These are phyloP conservation scores for Geosiphon pyriformis DNA, from an alignment of 192 early-diverging fungal genomes.

Conservation along the genomic window DNA sequence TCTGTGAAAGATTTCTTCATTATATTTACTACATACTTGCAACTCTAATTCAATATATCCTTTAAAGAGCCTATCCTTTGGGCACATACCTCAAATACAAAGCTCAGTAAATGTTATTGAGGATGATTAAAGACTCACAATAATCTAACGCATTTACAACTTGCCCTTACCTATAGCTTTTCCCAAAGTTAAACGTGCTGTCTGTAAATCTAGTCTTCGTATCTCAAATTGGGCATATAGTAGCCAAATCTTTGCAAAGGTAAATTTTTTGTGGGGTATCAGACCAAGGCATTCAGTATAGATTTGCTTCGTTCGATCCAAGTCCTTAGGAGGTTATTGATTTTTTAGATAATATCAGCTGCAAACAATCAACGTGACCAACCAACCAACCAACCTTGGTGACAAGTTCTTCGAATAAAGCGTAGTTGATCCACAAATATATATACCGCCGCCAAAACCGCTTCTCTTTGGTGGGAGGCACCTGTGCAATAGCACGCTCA, in stretches of 20 bases:
- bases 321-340: constrained; percentile 49
- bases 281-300: constrained; percentile 77
- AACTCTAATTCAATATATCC: constrained; percentile 97
- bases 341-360: too few relatives aligned
- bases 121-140: too few relatives aligned
- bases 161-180: constrained; percentile 63
- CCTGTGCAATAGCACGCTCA: constrained; percentile 88
- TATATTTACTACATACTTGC: constrained; percentile 38
- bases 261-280: constrained; percentile 91
- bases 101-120: background rate
- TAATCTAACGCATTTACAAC: too few relatives aligned
- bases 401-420: constrained; percentile 88
- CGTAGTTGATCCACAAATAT: constrained; percentile 98
- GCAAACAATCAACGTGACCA: background rate
- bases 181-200: constrained; percentile 79
- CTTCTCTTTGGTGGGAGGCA: constrained; percentile 83
- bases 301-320: constrained; percentile 73
- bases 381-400: constrained; percentile 48
- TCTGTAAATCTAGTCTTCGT: constrained; percentile 62
- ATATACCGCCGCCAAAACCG: constrained; percentile 95
- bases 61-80: constrained; percentile 89
- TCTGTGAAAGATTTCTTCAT: background rate
- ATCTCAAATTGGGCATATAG: constrained; percentile 90
- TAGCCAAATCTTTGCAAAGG: constrained; percentile 97
- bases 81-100: constrained; percentile 47